Evolutionary conservation across 176 grass and related monocot genomes (phyloP), one percentile per base, ranked within the genome.

Genomic region (Avena insularis): DNA sequence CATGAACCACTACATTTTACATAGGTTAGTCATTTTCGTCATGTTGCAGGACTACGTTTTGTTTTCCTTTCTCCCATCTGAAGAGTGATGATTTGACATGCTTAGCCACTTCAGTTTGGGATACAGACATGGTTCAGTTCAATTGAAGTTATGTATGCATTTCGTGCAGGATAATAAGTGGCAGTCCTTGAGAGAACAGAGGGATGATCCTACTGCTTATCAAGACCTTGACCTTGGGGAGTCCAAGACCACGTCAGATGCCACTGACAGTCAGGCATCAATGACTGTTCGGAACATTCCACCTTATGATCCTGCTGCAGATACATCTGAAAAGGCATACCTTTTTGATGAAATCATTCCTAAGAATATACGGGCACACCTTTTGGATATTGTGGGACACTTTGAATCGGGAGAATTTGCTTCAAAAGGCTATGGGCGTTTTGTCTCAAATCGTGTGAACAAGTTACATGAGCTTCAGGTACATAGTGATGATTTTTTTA

Each of bases 271-370:
- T 19, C 16, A 80, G 71, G 86, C 63, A 55, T 58, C 64, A 80
- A 47, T 54, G 79, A 82, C 61, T 78, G 10, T 36, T 74, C 85
- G 87, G 76, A 99, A 91, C 75, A 96, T 99, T 96, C 97, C 97
- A 58, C 97, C 97, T 31, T 80, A 96, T 82, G 77, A 99, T 91
- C 83, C 78, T 80, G 75, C 83, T 33, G 97, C 93, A 57, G 89
- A 94, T 92, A 82, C 80, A 61, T 71, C 97, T 78, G 92, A 96
- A 54, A 91, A 77, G 47, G 94, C 77, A 57, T 99, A 99, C 87
- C 53, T 75, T 70, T 67, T 99, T 14, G 77, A 96, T 84, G 87
- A 96, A 72, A 99, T 99, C 84, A 94, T 99, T 85, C 92, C 94
- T 43, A 94, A 68, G 72, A 87, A 69, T 83, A 82, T 96, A 79